Evolutionary conservation across 371 early-diverging fungal species (phyloP).

Genomic region (Cokeromyces recurvatus): DNA sequence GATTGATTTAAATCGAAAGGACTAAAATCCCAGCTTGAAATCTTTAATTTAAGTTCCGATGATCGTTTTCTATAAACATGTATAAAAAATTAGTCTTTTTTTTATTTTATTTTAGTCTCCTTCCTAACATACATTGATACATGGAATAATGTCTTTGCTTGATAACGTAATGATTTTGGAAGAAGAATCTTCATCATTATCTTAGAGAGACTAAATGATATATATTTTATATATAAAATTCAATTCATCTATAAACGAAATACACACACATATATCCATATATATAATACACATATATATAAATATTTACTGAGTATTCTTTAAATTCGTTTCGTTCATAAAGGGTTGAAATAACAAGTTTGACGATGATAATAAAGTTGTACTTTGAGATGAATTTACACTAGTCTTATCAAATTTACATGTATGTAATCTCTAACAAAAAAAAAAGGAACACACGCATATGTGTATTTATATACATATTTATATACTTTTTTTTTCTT

Average conservation of each 20-base stretch:
- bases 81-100: slow-evolving; percentile 5
- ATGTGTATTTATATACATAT: too few relatives aligned
- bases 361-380: neutral
- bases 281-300: neutral
- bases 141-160: too few relatives aligned
- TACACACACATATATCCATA: too few relatives aligned
- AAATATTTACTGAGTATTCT: slow-evolving; percentile 3
- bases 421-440: slow-evolving; percentile 1
- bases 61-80: slow-evolving; percentile 41
- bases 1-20: slow-evolving; percentile 58
- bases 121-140: neutral
- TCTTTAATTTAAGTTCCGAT: slow-evolving; percentile 33
- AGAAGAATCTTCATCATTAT: too few relatives aligned
- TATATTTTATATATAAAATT: too few relatives aligned
- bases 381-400: neutral
- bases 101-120: neutral
- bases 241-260: too few relatives aligned
- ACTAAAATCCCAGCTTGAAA: slow-evolving; percentile 65
- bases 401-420: too few relatives aligned
- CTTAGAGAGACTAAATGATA: too few relatives aligned
- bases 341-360: too few relatives aligned
- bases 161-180: neutral
- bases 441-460: too few relatives aligned
- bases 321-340: neutral
- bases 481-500: neutral